Percentiles rank a stretch among this genome's conserved stretches.
phyloP scores from a whole-genome alignment of 345 rosid species.

The Citrus cavaleriei region DNA sequence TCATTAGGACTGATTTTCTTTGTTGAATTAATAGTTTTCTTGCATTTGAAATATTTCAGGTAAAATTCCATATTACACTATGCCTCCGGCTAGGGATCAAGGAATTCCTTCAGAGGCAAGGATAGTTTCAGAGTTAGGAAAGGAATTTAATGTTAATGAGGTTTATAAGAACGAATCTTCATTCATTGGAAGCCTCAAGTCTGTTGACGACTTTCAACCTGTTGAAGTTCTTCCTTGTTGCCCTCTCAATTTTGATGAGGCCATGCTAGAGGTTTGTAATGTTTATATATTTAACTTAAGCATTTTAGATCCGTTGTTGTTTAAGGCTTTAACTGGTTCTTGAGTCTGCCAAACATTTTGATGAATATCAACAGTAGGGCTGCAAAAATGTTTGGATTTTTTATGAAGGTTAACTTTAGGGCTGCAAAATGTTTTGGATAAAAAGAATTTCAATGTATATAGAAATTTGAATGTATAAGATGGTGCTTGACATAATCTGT shows the following conservation, averaged over 20 bases:
- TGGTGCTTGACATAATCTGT: not conserved
- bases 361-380: not conserved
- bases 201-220: conserved; percentile 57
- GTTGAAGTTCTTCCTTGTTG: conserved; percentile 70
- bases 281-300: not conserved
- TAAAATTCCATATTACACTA: conserved; percentile 81
- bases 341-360: not conserved
- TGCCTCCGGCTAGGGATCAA: conserved; percentile 75
- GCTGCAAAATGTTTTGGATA: not conserved
- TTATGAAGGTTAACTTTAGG: not conserved
- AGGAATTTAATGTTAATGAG: conserved; percentile 81
- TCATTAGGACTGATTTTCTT: not conserved
- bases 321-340: not conserved
- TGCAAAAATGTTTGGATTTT: not conserved
- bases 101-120: conserved; percentile 65
- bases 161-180: conserved; percentile 78
- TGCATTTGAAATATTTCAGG: conserved; percentile 44
- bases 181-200: conserved; percentile 85
- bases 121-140: conserved; percentile 67
- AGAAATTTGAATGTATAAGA: not conserved
- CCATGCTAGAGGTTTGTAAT: conserved; percentile 69
- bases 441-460: too few species aligned
- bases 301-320: not conserved
- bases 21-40: not conserved
- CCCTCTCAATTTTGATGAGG: conserved; percentile 65